phyloP scores from a whole-genome alignment of 768 basidiomycete genomes.

The Termitomyces sp. region DNA sequence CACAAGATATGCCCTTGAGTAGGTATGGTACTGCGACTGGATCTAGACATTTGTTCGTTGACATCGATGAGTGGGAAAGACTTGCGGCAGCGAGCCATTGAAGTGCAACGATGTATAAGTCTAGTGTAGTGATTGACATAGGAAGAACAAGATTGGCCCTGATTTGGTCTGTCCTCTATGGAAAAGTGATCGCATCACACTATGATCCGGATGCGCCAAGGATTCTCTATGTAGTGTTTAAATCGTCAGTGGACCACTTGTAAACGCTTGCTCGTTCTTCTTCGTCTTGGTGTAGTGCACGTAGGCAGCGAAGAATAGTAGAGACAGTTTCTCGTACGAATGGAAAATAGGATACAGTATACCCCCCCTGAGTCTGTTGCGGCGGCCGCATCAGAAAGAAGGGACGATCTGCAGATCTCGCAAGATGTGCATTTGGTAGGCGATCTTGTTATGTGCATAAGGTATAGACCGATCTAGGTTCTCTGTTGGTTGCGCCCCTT shows the following conservation, averaged over 20 bases:
- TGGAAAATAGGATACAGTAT: background rate
- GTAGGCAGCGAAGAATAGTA: background rate
- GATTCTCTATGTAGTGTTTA: background rate
- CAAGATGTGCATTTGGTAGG: background rate
- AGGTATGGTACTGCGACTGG: background rate
- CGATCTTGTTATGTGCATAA: slow-evolving; percentile 6
- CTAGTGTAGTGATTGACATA: background rate
- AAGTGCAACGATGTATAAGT: background rate
- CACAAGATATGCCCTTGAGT: background rate
- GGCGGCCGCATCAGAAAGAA: slow-evolving; percentile 8
- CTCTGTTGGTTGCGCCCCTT: background rate
- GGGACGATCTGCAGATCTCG: slow-evolving; percentile 7
- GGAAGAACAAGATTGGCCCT: background rate
- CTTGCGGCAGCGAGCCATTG: background rate
- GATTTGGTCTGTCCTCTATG: background rate
- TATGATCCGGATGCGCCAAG: background rate
- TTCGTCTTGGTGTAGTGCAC: background rate
- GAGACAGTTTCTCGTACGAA: too few relatives aligned
- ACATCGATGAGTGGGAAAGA: background rate
- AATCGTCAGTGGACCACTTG: background rate
- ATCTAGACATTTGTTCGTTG: background rate
- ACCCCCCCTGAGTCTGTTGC: slow-evolving; percentile 2
- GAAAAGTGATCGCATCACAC: slow-evolving; percentile 1
- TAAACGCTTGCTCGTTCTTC: background rate
- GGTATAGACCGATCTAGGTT: slow-evolving; percentile 6